A percentile compares a stretch with the other conserved stretches of the same genome.
These are phyloP conservation scores for Polyporus arcularius DNA, from an alignment of 768 basidiomycete species.

Conservation along the genomic window DNA sequence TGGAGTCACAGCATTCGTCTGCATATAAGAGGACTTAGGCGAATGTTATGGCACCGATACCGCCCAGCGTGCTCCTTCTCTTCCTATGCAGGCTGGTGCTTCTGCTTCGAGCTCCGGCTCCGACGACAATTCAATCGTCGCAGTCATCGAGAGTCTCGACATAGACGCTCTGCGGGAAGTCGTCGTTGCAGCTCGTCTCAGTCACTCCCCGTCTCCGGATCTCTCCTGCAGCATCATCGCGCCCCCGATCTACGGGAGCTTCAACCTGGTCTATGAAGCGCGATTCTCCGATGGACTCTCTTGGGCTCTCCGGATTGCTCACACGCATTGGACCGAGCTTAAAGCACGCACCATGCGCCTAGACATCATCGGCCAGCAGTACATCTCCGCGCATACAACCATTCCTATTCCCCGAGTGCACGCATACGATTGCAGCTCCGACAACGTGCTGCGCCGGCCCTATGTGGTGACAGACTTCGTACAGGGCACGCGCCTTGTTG, in stretches of 20 bases:
- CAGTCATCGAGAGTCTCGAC: too few relatives aligned
- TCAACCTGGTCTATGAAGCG: constrained; percentile 1
- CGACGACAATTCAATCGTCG: too few relatives aligned
- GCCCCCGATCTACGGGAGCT: background rate
- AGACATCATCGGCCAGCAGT: background rate
- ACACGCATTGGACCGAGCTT: background rate
- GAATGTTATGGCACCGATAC: too few relatives aligned
- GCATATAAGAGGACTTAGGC: too few relatives aligned
- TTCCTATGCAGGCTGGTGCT: too few relatives aligned
- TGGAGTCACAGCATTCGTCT: too few relatives aligned
- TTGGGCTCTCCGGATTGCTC: background rate
- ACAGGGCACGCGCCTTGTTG: background rate
- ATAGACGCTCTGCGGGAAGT: too few relatives aligned
- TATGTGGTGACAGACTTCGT: background rate
- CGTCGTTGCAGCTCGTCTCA: too few relatives aligned
- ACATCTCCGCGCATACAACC: background rate
- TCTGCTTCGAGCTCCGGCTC: too few relatives aligned
- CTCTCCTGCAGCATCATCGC: background rate
- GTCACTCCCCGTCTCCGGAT: too few relatives aligned
- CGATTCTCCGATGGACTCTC: constrained; percentile 1
- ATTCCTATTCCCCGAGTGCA: background rate
- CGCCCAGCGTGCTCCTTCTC: too few relatives aligned
- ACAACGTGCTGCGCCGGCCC: background rate
- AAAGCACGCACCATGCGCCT: background rate
- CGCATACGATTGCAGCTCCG: background rate